A percentile compares a stretch with the other conserved stretches of the same genome.
Conservation (phyloP, 176 grass and related monocot species). For the Urochloa ruziziensis region DNA sequence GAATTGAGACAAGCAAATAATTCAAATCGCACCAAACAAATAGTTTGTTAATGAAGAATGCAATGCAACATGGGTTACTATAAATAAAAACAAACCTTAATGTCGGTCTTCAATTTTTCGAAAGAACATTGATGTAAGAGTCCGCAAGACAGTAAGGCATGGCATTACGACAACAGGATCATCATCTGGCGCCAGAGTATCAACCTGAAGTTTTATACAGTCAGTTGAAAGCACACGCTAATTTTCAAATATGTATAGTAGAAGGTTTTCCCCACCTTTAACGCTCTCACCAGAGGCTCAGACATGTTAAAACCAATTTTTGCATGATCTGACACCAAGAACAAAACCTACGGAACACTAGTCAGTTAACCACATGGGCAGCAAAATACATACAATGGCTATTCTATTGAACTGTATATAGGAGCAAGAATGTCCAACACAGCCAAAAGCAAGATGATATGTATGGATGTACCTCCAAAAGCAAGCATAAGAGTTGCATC, state of each 20-base stretch:
- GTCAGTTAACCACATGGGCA: conserved; percentile 5
- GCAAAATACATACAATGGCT: conserved; percentile 8
- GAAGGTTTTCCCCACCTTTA: conserved; percentile 66
- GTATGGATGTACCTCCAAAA: conserved; percentile 71
- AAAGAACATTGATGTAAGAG: conserved; percentile 55
- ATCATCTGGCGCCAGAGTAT: conserved; percentile 43
- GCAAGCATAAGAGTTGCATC: conserved; percentile 72
- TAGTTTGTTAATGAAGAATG: neutral
- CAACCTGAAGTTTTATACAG: conserved; percentile 58
- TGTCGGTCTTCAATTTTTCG: conserved; percentile 59
- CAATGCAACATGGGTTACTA: neutral
- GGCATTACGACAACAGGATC: conserved; percentile 59
- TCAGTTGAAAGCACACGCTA: conserved; percentile 32
- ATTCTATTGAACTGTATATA: neutral
- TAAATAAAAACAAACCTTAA: conserved; percentile 51
- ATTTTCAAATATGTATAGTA: conserved; percentile 24
- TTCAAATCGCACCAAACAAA: neutral
- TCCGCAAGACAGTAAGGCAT: conserved; percentile 60
- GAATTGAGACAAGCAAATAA: conserved; percentile 21
- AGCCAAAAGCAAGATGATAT: neutral
- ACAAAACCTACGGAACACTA: conserved; percentile 48
- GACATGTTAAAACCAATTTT: conserved; percentile 43
- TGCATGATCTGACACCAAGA: conserved; percentile 35
- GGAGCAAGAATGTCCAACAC: neutral
- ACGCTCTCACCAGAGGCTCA: conserved; percentile 47